Evolutionary conservation across 768 basidiomycete species (phyloP), one percentile per base, ranked within the genome.

Genomic region (Lentinus brumalis): DNA sequence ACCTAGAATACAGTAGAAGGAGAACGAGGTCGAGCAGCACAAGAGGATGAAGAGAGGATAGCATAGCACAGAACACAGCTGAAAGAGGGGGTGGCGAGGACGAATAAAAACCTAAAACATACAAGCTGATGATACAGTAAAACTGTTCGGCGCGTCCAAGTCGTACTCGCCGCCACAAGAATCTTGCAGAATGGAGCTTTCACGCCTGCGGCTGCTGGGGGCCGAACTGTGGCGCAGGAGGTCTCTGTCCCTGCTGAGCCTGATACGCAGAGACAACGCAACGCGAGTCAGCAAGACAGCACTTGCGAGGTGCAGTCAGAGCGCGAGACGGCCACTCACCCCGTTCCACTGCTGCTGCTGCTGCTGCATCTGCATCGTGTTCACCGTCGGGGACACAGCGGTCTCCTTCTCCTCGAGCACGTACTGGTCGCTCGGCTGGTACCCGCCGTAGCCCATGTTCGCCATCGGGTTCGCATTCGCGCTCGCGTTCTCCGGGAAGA

Each of bases 341-440:
- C 57, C 62, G 42, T 50, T 59, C 49, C 45, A 29, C 56, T 53
- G 53, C 35, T 35, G 35, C 54, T 63, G 62, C 56, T 53, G 53
- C 35, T 35, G 35, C 54, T 63, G 62, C 62, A 77, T 70, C 57
- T 70, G 71, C 63, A 72, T 71, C 21, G 60, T 57, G 32, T 62
- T 67, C 32, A 64, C 56, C 32, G 57, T 47, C 18, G 64, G 50
- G 35, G 60, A 51, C 35, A 59, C 41, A n/a, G 58, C 41, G 18
- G 65, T 46, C 46, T 84, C 83, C 61, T 84, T 83, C 75, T 89
- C 88, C 69, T 90, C 89, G 40, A 85, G 78, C 78, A 90, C 83
- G 66, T 83, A 91, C 54, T 84, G 78, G 54, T 89, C 86, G 12
- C 80, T 79, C 29, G 78, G 75, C 67, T 83, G 82, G 62, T 79